Conservation (phyloP, 2,329 filamentous ascomycete species). For the Trichoderma semiorbis region DNA sequence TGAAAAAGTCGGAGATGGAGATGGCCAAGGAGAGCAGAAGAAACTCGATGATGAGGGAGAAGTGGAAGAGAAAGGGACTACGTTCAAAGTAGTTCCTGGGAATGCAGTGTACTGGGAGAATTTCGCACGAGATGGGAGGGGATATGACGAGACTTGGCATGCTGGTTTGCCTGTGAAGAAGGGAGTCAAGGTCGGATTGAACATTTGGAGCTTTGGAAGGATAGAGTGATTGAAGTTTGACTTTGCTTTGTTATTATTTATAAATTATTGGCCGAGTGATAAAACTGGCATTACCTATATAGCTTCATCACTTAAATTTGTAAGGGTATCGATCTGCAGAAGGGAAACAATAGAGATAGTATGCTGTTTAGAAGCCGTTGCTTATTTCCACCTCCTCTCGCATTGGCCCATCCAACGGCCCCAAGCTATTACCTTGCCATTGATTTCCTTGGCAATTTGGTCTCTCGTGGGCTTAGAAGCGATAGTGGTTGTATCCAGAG, state of each 20-base stretch:
- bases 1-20: not conserved
- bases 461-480: slow-evolving; percentile 39
- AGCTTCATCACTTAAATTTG: not conserved
- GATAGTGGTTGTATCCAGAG: slow-evolving; percentile 38
- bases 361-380: not conserved
- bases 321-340: not conserved
- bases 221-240: slow-evolving; percentile 25
- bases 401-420: slow-evolving; percentile 46
- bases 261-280: not conserved
- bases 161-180: slow-evolving; percentile 48
- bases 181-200: slow-evolving; percentile 53
- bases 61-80: slow-evolving; percentile 30
- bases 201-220: slow-evolving; percentile 51
- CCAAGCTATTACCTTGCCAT: slow-evolving; percentile 49
- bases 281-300: not conserved
- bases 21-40: too few relatives aligned
- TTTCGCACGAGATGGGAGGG: slow-evolving; percentile 49
- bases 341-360: not conserved
- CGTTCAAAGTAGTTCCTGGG: slow-evolving; percentile 48
- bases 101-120: slow-evolving; percentile 60
- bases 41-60: slow-evolving; percentile 15
- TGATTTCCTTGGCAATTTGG: slow-evolving; percentile 41
- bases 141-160: slow-evolving; percentile 54
- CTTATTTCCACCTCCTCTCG: slow-evolving; percentile 37
- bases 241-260: not conserved